Percentiles rank a stretch among this genome's conserved stretches.
phyloP scores from a whole-genome alignment of 176 grass and related monocot species.

The Triticum urartu region DNA sequence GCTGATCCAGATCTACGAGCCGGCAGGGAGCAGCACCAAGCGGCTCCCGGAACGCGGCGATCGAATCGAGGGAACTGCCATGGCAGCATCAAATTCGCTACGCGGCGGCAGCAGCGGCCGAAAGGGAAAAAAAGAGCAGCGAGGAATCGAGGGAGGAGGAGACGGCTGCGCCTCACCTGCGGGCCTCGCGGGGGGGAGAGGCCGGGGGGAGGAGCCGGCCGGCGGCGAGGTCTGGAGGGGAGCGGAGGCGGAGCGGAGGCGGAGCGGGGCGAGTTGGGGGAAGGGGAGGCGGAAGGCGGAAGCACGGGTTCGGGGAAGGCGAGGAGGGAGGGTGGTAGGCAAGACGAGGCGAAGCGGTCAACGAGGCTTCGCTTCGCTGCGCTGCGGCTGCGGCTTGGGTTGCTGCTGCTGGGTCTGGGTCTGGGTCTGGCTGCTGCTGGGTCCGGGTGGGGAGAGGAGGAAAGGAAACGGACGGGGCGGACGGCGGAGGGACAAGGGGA shows the following conservation, averaged over 20 bases:
- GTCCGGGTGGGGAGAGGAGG: not conserved
- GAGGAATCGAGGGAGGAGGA: not conserved
- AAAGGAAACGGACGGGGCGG: not conserved
- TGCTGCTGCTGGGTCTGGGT: not conserved
- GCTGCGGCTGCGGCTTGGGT: not conserved
- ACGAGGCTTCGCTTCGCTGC: not conserved
- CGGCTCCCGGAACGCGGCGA: not conserved
- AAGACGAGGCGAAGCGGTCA: constrained; percentile 7
- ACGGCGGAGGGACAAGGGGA: not conserved
- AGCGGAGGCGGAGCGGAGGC: not conserved
- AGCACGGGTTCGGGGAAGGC: constrained; percentile 10
- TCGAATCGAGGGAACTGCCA: not conserved
- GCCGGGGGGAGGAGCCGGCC: not conserved
- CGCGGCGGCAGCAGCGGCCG: not conserved
- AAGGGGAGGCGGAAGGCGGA: not conserved
- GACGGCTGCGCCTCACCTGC: constrained; percentile 12
- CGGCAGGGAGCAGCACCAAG: too few relatives aligned
- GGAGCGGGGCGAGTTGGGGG: not conserved
- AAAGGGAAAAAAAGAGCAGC: not conserved
- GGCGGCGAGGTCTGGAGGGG: not conserved
- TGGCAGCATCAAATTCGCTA: not conserved
- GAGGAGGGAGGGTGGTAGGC: not conserved
- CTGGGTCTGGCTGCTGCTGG: not conserved
- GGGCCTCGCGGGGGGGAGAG: not conserved
- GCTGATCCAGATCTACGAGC: constrained; percentile 28